Percentiles rank a stretch among this genome's conserved stretches.
These are phyloP conservation scores for Dipodascus albidus DNA, from an alignment of 805 yeast genomes.

Conservation along the genomic window DNA sequence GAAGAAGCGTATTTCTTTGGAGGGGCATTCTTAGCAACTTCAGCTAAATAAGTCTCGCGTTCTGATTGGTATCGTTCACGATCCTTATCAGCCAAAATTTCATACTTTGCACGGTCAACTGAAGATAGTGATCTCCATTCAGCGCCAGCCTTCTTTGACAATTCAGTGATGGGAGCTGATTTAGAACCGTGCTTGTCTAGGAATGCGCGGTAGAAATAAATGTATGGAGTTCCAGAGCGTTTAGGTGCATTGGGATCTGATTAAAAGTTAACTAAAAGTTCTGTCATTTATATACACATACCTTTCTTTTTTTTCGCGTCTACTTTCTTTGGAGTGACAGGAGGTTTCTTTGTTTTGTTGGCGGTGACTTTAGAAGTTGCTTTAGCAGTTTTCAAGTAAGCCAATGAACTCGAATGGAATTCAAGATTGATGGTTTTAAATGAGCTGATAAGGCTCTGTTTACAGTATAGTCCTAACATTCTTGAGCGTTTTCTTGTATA, in stretches of 20 bases:
- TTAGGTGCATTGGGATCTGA: constrained; percentile 1
- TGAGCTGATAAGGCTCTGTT: background rate
- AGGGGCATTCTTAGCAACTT: background rate
- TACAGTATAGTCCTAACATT: background rate
- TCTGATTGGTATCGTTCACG: background rate
- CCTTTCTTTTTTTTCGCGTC: background rate
- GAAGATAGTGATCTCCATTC: background rate
- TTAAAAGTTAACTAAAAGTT: background rate
- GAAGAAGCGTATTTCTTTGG: background rate
- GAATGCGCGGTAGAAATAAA: background rate
- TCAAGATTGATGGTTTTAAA: background rate
- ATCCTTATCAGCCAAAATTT: background rate
- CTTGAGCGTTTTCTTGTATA: too few species aligned
- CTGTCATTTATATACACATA: background rate
- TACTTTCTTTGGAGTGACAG: background rate
- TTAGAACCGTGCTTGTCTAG: background rate
- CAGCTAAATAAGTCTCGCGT: background rate
- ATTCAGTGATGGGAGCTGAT: background rate
- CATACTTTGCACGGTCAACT: background rate
- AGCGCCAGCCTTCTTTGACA: background rate
- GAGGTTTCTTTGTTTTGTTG: background rate
- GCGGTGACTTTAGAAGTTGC: background rate
- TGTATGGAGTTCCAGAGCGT: background rate
- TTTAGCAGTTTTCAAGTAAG: background rate
- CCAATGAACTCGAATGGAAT: background rate